Evolutionary conservation across 352 stramenopile genomes (phyloP), one percentile per base, ranked within the genome.

Genomic region (Thraustotheca clavata): DNA sequence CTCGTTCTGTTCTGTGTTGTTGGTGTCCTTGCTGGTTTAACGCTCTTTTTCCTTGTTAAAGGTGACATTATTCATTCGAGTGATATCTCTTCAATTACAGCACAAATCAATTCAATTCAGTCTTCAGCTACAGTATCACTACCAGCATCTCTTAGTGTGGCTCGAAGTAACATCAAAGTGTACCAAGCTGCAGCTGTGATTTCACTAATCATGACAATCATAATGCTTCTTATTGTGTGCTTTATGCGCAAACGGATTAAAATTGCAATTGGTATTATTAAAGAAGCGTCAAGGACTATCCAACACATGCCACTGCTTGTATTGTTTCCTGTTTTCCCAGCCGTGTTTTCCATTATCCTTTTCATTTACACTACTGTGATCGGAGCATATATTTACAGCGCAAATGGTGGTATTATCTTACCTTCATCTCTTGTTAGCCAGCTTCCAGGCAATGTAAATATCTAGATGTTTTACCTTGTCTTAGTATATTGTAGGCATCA

Each of bases 211-310:
- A 67, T 92, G 16, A 65, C 74, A 0, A 76, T 89, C 7, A 55
- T 87, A 1, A 74, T 80, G 12, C 71, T 94, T 18, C 52, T 94
- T 38, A 76, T 95, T 4, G 79, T 94, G 48, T 92, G 80, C 43
- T 89, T 94, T 60, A 83, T 88, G 59, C 77, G 87, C 49, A 94
- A 90, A 71, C 84, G 83, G 49, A 90, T 94, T 46, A 73, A 79
- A 4, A 76, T 93, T 47, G 75, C 81, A 0, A 68, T 91, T 4
- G 79, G 73, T 0, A 88, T 94, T 41, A 83, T 94, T 54, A 87
- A 86, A 40, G 84, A 94, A 39, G 78, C 83, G 0, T 92, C 84
- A 2, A 71, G 69, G 2, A 79, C 78, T 20, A 71, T 94, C 34
- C 72, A 82, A 46, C 67, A 68, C 4, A 62, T 94, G 29, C 84